A percentile compares a stretch with the other conserved stretches of the same genome.
Evolutionary conservation across 2,329 filamentous ascomycete species (phyloP).

Genomic region (Calonectria crousiana): DNA sequence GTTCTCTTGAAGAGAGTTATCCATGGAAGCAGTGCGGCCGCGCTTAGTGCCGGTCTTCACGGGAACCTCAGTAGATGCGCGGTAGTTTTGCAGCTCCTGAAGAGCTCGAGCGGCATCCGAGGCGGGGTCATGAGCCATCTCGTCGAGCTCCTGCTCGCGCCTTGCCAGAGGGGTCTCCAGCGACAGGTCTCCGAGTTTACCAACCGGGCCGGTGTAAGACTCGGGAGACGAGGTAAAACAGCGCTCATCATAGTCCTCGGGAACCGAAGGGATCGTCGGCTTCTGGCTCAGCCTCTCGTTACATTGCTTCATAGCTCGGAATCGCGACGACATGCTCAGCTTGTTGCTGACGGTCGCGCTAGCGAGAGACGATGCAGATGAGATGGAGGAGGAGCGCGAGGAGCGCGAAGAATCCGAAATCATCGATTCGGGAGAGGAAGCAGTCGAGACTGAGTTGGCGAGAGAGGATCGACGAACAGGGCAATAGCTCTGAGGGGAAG

Average conservation of each 20-base stretch:
- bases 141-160: constrained; percentile 61
- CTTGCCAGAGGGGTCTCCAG: constrained; percentile 61
- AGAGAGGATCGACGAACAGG: constrained; percentile 71
- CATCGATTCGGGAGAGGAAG: constrained; percentile 77
- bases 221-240: constrained; percentile 68
- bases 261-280: constrained; percentile 67
- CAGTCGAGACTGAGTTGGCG: constrained; percentile 72
- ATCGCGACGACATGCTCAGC: constrained; percentile 72
- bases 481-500: constrained; percentile 65
- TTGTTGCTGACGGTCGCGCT: constrained; percentile 68
- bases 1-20: constrained; percentile 73
- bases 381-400: constrained; percentile 75
- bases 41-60: constrained; percentile 65
- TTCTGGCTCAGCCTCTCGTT: constrained; percentile 67
- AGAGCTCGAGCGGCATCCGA: constrained; percentile 69
- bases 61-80: constrained; percentile 52
- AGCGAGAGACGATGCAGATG: constrained; percentile 70
- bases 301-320: constrained; percentile 69
- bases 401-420: constrained; percentile 72
- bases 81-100: constrained; percentile 71
- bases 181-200: constrained; percentile 64
- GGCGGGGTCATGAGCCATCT: constrained; percentile 55
- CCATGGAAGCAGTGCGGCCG: constrained; percentile 69
- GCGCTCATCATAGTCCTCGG: constrained; percentile 66
- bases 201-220: constrained; percentile 65